phyloP scores from a whole-genome alignment of 257 asterid species.

The Solanum stenotomum region DNA sequence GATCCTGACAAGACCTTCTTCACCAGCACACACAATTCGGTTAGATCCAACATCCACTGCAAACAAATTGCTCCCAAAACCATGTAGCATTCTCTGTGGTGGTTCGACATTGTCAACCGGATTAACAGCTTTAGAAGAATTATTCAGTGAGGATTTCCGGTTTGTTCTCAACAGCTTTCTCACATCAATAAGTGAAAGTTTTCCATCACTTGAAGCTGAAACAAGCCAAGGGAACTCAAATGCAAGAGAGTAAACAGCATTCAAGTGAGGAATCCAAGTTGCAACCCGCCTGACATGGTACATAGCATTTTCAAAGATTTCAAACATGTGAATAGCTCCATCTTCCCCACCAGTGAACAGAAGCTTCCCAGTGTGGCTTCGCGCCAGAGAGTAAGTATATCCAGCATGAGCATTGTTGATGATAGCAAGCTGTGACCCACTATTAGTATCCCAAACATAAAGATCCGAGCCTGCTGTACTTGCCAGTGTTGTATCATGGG shows the following conservation, averaged over 20 bases:
- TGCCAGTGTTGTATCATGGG: slow-evolving; percentile 63
- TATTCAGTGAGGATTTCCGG: slow-evolving; percentile 9
- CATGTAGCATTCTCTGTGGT: slow-evolving; percentile 88
- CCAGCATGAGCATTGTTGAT: slow-evolving; percentile 48
- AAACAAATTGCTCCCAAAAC: slow-evolving; percentile 65
- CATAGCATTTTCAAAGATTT: slow-evolving; percentile 27
- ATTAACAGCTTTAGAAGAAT: slow-evolving; percentile 12
- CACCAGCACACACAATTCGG: slow-evolving; percentile 88
- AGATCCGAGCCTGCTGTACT: slow-evolving; percentile 75
- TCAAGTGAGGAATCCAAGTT: slow-evolving; percentile 79
- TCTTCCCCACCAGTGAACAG: slow-evolving; percentile 91
- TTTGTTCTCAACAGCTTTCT: slow-evolving; percentile 53
- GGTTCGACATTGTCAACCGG: slow-evolving; percentile 41
- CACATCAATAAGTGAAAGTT: slow-evolving; percentile 72
- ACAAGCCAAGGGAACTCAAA: slow-evolving; percentile 95
- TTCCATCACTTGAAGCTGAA: slow-evolving; percentile 85
- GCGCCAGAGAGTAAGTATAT: slow-evolving; percentile 55
- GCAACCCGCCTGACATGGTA: slow-evolving; percentile 42
- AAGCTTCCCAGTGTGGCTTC: slow-evolving; percentile 84
- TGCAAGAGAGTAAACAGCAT: slow-evolving; percentile 72
- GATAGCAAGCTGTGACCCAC: slow-evolving; percentile 35
- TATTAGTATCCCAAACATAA: slow-evolving; percentile 61
- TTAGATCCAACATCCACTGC: slow-evolving; percentile 65
- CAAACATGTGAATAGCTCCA: slow-evolving; percentile 88
- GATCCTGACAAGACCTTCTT: slow-evolving; percentile 80